Base-by-base conservation (phyloP, 73 alveolate species). In the Symbiodinium pilosum region DNA sequence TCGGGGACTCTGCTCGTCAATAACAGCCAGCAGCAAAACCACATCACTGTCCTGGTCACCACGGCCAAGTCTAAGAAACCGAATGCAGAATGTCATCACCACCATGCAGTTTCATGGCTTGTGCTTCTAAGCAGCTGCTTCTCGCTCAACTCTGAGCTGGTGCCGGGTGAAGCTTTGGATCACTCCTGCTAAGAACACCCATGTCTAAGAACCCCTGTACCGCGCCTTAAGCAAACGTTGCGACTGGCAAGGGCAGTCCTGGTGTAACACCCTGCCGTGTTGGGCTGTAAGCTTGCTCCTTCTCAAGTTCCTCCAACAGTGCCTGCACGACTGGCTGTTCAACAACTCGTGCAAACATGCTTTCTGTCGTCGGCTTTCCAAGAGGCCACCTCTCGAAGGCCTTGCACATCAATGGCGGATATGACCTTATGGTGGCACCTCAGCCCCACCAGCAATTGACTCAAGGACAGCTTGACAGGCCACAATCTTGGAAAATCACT, bases 371-470 rank as follows among this genome's bases (percentile, higher is more conserved):
- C 34, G 32, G 81, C 39, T 26, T 47, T 47, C 14, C 59, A 47
- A 8, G 4, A 11, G 44, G 5, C 43, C 36, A 71, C 97, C 97
- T 91, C 97, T 20, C 97, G 97, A 24, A 91, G 88, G 42, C 97
- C 88, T 69, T 91, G 97, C 54, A 91, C 88, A 43, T 91, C 97
- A 28, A 91, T 91, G 87, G 42, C 32, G 54, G 97, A 91, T 32
- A 91, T 91, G 69, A 91, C 97, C 59, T 91, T 91, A 77, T 91
- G 97, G 32, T 91, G 97, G 88, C 97, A 91, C 97, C 97, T 91
- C 59, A 47, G 59, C 21, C 59, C 59, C 59, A 47, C 6, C 21
- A 47, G 59, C 21, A 47, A 47, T 9, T 47, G 59, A 47, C n/a
- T n/a, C n/a, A n/a, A n/a, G n/a, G n/a, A n/a, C n/a, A n/a, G n/a